phyloP scores from a whole-genome alignment of 192 early-diverging fungal species.

The Podila epigama region DNA sequence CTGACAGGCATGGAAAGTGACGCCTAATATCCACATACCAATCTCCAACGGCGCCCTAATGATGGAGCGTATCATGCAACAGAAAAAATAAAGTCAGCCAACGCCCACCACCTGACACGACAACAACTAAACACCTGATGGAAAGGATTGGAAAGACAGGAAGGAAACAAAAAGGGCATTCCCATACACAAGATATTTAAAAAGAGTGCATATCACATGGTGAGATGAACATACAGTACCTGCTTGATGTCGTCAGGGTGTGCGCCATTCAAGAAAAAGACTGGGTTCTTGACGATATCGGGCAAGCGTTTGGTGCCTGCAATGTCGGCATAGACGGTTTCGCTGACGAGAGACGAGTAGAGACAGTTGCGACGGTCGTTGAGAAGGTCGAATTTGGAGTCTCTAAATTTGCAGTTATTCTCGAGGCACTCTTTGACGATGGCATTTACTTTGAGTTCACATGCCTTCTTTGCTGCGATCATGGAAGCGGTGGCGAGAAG shows the following conservation, averaged over 20 bases:
- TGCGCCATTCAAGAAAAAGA: conserved; percentile 57
- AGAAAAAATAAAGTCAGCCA: not conserved
- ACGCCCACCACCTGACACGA: not conserved
- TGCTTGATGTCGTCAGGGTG: conserved; percentile 47
- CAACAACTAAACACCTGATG: no score
- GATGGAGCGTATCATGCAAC: not conserved
- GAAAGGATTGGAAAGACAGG: no score
- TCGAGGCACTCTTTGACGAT: conserved; percentile 42
- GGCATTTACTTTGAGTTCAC: conserved; percentile 39
- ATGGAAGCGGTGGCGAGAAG: conserved; percentile 37
- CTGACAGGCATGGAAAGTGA: no score
- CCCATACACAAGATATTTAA: not conserved
- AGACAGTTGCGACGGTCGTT: conserved; percentile 47
- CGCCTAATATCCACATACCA: not conserved
- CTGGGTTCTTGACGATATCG: conserved; percentile 57
- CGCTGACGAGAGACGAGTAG: conserved; percentile 38
- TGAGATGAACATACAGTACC: no score
- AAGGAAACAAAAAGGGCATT: no score
- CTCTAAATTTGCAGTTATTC: conserved; percentile 41
- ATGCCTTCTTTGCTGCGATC: conserved; percentile 21
- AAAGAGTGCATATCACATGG: no score
- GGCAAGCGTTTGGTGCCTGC: conserved; percentile 37
- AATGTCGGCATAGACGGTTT: conserved; percentile 34
- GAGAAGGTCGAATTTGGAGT: conserved; percentile 42
- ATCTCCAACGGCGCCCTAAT: not conserved